These are phyloP conservation scores for Silene latifolia DNA, from an alignment of 148 eudicot genomes.

Conservation along the genomic window DNA sequence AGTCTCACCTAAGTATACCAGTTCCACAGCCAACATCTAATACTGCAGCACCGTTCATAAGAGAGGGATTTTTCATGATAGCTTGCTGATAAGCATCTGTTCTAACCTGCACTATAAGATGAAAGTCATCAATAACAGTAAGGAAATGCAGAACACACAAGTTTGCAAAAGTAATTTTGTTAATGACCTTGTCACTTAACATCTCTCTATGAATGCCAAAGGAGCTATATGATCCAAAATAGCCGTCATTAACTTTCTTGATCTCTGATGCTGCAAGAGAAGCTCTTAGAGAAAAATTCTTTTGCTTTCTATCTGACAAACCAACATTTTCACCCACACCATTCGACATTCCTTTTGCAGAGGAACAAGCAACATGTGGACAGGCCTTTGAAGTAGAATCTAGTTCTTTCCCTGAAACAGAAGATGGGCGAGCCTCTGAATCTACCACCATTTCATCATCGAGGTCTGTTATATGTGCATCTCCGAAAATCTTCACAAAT, in stretches of 20 bases:
- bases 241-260: conserved; percentile 58
- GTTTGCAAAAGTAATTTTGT: neutral
- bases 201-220: conserved; percentile 94
- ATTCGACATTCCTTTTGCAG: conserved; percentile 26
- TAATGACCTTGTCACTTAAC: conserved; percentile 87
- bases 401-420: conserved; percentile 26
- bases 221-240: conserved; percentile 90
- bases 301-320: conserved; percentile 21
- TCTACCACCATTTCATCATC: conserved; percentile 38
- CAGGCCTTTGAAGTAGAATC: conserved; percentile 22
- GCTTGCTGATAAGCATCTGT: conserved; percentile 90
- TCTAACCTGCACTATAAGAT: conserved; percentile 52
- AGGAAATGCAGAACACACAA: conserved; percentile 1
- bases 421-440: conserved; percentile 9
- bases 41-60: conserved; percentile 62
- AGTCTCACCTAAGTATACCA: conserved; percentile 80
- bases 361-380: conserved; percentile 12
- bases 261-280: conserved; percentile 50
- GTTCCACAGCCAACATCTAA: conserved; percentile 98
- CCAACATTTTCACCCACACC: conserved; percentile 17
- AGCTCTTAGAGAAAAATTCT: conserved; percentile 18
- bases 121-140: neutral
- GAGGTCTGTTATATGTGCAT: conserved; percentile 31
- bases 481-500: conserved; percentile 31
- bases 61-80: conserved; percentile 72